phyloP scores from a whole-genome alignment of 805 yeast genomes.

The Saturnispora ahearnii region DNA sequence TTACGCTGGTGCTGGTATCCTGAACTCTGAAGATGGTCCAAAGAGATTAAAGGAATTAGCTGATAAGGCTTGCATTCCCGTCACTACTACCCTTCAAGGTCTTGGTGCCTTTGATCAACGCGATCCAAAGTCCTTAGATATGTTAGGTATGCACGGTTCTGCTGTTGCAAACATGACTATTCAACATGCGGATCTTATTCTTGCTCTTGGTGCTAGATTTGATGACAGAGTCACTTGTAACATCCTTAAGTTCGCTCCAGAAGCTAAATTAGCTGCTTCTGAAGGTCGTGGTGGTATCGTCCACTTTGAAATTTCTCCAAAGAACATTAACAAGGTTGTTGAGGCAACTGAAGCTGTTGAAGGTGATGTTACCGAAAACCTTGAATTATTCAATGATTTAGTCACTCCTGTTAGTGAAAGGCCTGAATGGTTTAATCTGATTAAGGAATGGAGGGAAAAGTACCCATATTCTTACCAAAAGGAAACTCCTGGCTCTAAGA shows the following conservation, averaged over 20 bases:
- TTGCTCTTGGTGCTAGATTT: slow-evolving; percentile 94
- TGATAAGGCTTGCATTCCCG: slow-evolving; percentile 88
- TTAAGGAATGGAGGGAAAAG: slow-evolving; percentile 73
- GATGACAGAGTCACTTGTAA: slow-evolving; percentile 97
- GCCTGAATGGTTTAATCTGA: slow-evolving; percentile 68
- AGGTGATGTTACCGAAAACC: slow-evolving; percentile 85
- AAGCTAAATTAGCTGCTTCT: slow-evolving; percentile 78
- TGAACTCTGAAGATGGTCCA: slow-evolving; percentile 77
- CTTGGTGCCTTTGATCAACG: slow-evolving; percentile 91
- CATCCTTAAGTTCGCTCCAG: slow-evolving; percentile 85
- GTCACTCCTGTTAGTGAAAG: slow-evolving; percentile 57
- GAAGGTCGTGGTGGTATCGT: slow-evolving; percentile 91
- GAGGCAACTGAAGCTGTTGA: slow-evolving; percentile 94
- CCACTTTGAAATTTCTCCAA: slow-evolving; percentile 93
- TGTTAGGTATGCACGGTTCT: slow-evolving; percentile 98
- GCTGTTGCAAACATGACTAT: slow-evolving; percentile 93
- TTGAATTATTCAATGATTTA: slow-evolving; percentile 63
- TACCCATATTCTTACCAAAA: slow-evolving; percentile 77
- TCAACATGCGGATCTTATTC: slow-evolving; percentile 85
- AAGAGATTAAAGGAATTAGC: slow-evolving; percentile 68
- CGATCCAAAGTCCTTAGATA: slow-evolving; percentile 83
- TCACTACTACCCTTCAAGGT: slow-evolving; percentile 90
- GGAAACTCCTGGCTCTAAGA: slow-evolving; percentile 71
- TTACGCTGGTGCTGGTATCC: slow-evolving; percentile 87
- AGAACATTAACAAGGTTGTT: slow-evolving; percentile 95